Evolutionary conservation across 2,329 filamentous ascomycete species (phyloP), one percentile per base, ranked within the genome.

Genomic region (Allantophomopsis lycopodina): DNA sequence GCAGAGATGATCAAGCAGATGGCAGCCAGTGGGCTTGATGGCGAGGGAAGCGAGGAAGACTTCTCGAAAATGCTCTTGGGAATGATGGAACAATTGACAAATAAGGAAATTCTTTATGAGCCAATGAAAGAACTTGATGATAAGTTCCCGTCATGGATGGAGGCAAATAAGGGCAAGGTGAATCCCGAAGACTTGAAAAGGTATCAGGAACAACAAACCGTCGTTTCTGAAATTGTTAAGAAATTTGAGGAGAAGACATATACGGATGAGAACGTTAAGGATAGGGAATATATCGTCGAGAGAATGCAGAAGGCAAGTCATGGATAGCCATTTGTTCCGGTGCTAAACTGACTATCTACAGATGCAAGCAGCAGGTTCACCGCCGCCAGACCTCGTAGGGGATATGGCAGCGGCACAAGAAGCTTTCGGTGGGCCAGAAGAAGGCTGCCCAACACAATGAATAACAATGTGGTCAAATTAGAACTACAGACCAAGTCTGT

Each of bases 31-130:
- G 71, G 69, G 17, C 54, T 68, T 42, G 79, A 73, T 8, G 71
- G 66, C 2, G 67, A 65, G 28, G 68, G 65, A 12, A 66, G 65
- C 43, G 86, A 95, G 41, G 87, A 91, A 51, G 87, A 94, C 50
- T 83, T 96, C 52, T 87, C 85, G 42, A 89, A 94, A 63, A 86
- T 96, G 77, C 73, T 98, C 43, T 76, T 94, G 71, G 84, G 83
- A 40, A 94, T 96, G 86, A 96, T 98, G 89, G 86, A 96, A 63
- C 88, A 98, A 60, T 71, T 98, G 46, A 96, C 91, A 3, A 94
- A 94, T 60, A 96, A 94, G 66, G 91, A 96, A 50, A 95, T 98
- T 46, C 63, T 98, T 38, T 96, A 96, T 57, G 89, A 98, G 63
- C 91, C 91, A 2, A 95, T 98, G 87, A 94, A 94, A 65, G 91